Base-by-base conservation (phyloP, 805 yeast genomes). In the Starmerella riodocensis region DNA sequence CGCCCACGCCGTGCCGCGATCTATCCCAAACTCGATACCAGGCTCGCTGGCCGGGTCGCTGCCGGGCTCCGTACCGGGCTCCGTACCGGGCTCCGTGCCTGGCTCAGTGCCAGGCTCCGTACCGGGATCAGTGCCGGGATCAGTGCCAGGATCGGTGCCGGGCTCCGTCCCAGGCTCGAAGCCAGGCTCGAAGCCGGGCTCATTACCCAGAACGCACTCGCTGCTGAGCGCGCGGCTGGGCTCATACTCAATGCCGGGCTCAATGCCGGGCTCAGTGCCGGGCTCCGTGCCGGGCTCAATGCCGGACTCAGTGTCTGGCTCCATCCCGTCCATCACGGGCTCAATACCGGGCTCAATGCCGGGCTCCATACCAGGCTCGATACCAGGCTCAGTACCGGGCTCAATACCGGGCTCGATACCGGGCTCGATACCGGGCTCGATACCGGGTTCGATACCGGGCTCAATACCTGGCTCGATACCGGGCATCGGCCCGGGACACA, bases 71-170 rank as follows among this genome's bases (percentile, higher is more conserved):
- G 16, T 36, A n/a, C 30, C 36, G 4, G 41, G 41, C 2, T 38
- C 43, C 5, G 39, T 40, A 13, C 47, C 42, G 7, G 40, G 42
- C 11, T 32, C 42, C 16, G 19, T 44, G 3, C 40, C 46, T 3
- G 45, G 45, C 12, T 41, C 40, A 6, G 19, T 34, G 7, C 39
- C 39, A 8, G 34, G 39, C 5, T 31, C 46, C 11, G 25, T 25
- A 5, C 34, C 46, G 3, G 43, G 40, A 11, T 39, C 42, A 12
- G 29, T 35, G 3, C 29, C 39, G 4, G 39, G 40, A 13, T 30
- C 36, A 12, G 17, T 40, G 4, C 29, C 43, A 4, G 36, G 43
- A 3, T 34, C 39, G 13, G 27, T 40, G 3, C 39, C 43, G 4
- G 38, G 38, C 4, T 29, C 35, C 13, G 23, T 39, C 6, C 40